Base-by-base conservation (phyloP, 108 stramenopile species). In the Skeletonema marinoi region DNA sequence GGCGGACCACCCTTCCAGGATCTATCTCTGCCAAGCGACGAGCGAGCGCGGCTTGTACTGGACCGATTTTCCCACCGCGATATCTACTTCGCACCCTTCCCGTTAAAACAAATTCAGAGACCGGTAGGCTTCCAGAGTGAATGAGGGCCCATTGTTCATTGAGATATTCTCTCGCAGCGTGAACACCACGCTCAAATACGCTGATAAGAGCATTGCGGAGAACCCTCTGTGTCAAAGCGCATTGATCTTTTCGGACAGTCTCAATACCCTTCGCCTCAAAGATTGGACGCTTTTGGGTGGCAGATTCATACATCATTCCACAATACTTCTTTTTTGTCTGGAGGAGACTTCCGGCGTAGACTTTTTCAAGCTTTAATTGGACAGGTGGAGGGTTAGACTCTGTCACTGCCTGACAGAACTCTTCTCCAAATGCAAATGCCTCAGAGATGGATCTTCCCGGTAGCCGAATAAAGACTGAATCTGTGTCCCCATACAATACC, bases 341-440 rank as follows among this genome's bases (percentile, higher is more conserved):
- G 72, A 98, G 80, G 7, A 98, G 85, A 41, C 89, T 92, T n/a
- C 89, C 93, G 17, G 71, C 38, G 70, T 98, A 98, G 1, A 98
- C 98, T 79, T 99, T 98, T 75, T 99, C 99, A 12, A 99, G 87
- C 71, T 99, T 98, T 58, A 99, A 78, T 60, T 96, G 83, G 35
- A 99, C 90, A 16, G 96, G 97, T 32, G 93, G 90, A 38, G 99
- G 99, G 58, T 96, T 96, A 8, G 80, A 78, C 8, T 68, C 82
- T 29, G 95, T 96, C 35, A 98, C 97, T 6, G 78, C 90, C 54
- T 78, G 74, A 70, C 96, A 97, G 60, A 98, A 91, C 66, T 87
- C 86, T 71, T 96, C 92, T 29, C 96, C 99, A 46, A 98, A 97
- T n/a, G 83, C 73, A 74, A 98, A 98, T 0, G 98, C 99, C 75